Evolutionary conservation across 2,329 filamentous ascomycete species (phyloP).

Genomic region (Zymoseptoria tritici): DNA sequence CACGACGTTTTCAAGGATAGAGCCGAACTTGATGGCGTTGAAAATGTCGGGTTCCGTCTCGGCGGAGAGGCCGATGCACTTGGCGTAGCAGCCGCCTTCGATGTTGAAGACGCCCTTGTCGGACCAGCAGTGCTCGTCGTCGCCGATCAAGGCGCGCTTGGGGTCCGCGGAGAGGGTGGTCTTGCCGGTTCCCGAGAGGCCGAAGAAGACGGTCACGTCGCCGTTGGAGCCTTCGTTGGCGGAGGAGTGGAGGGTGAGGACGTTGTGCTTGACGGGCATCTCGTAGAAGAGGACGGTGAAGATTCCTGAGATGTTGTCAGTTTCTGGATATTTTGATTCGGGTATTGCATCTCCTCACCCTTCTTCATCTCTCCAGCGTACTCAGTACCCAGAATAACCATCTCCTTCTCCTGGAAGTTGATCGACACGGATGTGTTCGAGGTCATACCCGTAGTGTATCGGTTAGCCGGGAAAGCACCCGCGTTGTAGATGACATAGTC

Average conservation of each 20-base stretch:
- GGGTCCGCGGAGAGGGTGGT: constrained; percentile 95
- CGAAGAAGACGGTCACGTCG: constrained; percentile 98
- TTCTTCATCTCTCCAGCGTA: constrained; percentile 55
- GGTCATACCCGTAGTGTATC: constrained; percentile 97
- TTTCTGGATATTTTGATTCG: neutral
- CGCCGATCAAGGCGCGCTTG: constrained; percentile 91
- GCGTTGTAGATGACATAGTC: constrained; percentile 99
- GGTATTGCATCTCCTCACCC: constrained; percentile 4
- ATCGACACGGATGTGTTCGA: constrained; percentile 95
- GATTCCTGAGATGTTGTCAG: constrained; percentile 50
- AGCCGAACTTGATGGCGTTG: constrained; percentile 91
- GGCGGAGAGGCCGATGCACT: constrained; percentile 91
- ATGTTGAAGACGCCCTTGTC: constrained; percentile 98
- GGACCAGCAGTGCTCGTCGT: constrained; percentile 99
- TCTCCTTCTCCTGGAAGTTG: constrained; percentile 99
- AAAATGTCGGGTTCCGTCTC: constrained; percentile 99
- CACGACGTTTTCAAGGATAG: constrained; percentile 96
- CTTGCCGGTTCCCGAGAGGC: constrained; percentile 96
- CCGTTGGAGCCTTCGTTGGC: constrained; percentile 93
- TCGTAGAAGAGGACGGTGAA: constrained; percentile 99
- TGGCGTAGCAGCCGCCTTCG: constrained; percentile 98
- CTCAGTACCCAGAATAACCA: constrained; percentile 98
- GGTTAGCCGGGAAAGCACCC: constrained; percentile 95
- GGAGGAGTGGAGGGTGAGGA: constrained; percentile 94
- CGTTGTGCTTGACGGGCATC: constrained; percentile 99